phyloP scores from a whole-genome alignment of 345 rosid species.

The Gossypium australe region DNA sequence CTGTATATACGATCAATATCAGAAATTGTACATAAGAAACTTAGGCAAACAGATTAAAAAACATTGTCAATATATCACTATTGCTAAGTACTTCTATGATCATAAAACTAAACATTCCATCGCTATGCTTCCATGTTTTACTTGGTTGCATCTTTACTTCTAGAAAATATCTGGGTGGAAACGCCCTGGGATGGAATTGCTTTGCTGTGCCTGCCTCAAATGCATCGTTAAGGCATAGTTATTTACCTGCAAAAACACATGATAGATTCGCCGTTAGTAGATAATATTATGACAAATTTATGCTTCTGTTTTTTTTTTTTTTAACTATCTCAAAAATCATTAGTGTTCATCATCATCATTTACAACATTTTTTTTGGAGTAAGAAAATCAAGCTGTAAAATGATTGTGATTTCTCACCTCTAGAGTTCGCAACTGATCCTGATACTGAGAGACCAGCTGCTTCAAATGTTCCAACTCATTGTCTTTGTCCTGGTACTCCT shows the following conservation, averaged over 20 bases:
- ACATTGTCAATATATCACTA: no score
- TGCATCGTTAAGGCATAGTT: neutral
- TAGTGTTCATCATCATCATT: neutral
- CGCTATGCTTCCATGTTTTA: no score
- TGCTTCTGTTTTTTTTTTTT: neutral
- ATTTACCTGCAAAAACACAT: neutral
- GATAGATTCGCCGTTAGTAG: neutral
- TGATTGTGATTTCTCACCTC: conserved; percentile 41
- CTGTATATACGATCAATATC: no score
- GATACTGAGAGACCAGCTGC: conserved; percentile 67
- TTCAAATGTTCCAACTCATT: conserved; percentile 58
- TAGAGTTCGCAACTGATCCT: conserved; percentile 62
- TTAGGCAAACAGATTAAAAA: no score
- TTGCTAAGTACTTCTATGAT: no score
- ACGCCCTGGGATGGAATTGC: neutral
- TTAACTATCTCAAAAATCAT: neutral
- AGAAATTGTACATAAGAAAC: no score
- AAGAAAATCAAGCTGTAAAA: neutral
- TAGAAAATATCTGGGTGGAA: neutral
- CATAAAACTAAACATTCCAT: no score
- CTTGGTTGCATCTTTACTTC: neutral
- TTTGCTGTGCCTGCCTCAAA: neutral
- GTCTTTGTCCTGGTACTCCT: conserved; percentile 49
- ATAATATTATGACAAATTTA: neutral
- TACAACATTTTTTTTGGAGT: neutral